A percentile compares a stretch with the other conserved stretches of the same genome.
phyloP scores from a whole-genome alignment of 1,139 yeast species.

The Groenewaldozyma sp. region DNA sequence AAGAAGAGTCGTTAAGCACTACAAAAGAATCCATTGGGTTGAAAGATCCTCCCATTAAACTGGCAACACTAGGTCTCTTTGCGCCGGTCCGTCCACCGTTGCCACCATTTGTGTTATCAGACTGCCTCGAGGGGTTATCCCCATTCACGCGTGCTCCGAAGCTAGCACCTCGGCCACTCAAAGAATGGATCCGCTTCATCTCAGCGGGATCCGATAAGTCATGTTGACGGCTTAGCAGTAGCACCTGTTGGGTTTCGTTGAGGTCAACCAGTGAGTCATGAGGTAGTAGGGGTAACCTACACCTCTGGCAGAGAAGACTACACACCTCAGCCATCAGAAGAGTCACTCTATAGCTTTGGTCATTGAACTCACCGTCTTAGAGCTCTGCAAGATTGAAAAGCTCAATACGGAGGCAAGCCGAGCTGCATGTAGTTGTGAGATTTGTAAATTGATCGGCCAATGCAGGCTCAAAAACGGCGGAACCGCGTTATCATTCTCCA shows the following conservation, averaged over 20 bases:
- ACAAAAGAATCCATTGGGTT: conserved; percentile 36
- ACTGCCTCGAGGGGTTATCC: conserved; percentile 1
- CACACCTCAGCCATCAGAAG: too few relatives aligned
- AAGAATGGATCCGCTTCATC: conserved; percentile 8
- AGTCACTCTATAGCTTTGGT: too few relatives aligned
- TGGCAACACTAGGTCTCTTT: neutral
- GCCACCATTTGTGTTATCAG: neutral
- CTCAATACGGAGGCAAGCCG: too few relatives aligned
- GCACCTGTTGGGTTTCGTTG: conserved; percentile 43
- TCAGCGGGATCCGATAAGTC: conserved; percentile 18
- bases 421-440: too few relatives aligned
- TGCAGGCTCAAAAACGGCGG: too few relatives aligned
- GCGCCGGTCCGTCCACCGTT: neutral
- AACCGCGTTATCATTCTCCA: too few relatives aligned
- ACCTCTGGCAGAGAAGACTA: conserved; percentile 42
- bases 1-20: conserved; percentile 30
- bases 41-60: conserved; percentile 4
- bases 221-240: conserved; percentile 26
- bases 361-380: too few relatives aligned
- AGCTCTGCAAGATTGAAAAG: too few relatives aligned
- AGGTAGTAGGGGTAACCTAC: conserved; percentile 48
- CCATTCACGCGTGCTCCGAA: conserved; percentile 1
- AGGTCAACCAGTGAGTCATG: conserved; percentile 47
- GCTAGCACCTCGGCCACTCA: conserved; percentile 2
- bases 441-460: too few relatives aligned